Percentiles rank a stretch among this genome's conserved stretches.
Evolutionary conservation across 805 yeast species (phyloP).

Genomic region (Komagataella populi): DNA sequence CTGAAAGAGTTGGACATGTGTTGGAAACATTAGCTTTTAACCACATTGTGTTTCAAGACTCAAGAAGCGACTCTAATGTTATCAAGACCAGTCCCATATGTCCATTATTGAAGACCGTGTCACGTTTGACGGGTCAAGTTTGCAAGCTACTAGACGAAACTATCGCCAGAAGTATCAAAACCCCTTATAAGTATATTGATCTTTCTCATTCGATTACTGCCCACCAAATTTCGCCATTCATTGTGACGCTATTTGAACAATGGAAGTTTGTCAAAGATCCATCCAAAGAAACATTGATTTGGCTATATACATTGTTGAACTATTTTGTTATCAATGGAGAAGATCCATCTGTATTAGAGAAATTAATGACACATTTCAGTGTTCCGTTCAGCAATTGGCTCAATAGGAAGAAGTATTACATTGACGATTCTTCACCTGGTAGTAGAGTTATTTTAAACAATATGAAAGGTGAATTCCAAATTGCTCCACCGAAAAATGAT

Average conservation of each 20-base stretch:
- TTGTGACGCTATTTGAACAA: slow-evolving; percentile 54
- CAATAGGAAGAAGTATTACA: not conserved
- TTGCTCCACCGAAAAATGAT: not conserved
- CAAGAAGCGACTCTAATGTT: not conserved
- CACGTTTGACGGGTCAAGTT: slow-evolving; percentile 16
- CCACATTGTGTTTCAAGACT: not conserved
- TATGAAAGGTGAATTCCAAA: not conserved
- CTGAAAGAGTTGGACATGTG: not conserved
- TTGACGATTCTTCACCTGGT: not conserved
- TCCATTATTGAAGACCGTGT: not conserved
- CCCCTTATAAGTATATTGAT: slow-evolving; percentile 84
- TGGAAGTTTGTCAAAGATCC: not conserved
- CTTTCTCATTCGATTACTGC: slow-evolving; percentile 13
- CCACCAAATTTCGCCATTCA: slow-evolving; percentile 36
- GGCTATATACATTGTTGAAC: not conserved
- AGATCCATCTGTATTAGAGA: not conserved
- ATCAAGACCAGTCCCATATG: not conserved
- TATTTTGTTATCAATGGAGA: not conserved
- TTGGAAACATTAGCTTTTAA: not conserved
- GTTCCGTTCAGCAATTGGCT: not conserved
- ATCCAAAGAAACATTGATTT: not conserved
- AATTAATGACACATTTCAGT: not conserved
- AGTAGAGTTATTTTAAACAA: not conserved
- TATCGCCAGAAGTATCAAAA: slow-evolving; percentile 49
- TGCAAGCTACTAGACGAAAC: slow-evolving; percentile 68